A percentile compares a stretch with the other conserved stretches of the same genome.
phyloP scores from a whole-genome alignment of 345 rosid genomes.

The Eucalyptus regnans region DNA sequence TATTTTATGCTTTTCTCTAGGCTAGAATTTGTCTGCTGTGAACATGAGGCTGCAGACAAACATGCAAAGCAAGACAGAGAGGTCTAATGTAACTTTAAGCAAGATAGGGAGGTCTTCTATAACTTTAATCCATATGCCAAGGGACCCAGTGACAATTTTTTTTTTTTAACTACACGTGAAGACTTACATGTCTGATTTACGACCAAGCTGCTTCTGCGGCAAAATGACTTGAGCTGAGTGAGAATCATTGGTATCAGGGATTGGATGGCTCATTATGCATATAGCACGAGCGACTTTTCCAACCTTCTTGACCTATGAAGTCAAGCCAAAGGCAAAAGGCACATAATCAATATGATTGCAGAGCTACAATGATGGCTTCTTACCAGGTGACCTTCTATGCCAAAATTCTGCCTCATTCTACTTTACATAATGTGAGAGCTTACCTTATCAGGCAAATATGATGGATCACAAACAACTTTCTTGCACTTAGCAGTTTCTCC shows the following conservation, averaged over 20 bases:
- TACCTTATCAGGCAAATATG: conserved; percentile 85
- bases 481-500: conserved; percentile 95
- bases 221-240: conserved; percentile 89
- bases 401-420: not conserved
- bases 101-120: not conserved
- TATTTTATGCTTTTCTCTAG: not conserved
- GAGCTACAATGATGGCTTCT: not conserved
- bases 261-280: conserved; percentile 92
- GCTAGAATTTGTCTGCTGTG: not conserved
- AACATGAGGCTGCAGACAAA: not conserved
- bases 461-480: conserved; percentile 86
- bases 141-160: not conserved
- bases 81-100: not conserved
- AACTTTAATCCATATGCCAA: not conserved
- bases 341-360: not conserved
- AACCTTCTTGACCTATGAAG: conserved; percentile 67
- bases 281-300: conserved; percentile 95
- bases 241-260: conserved; percentile 72
- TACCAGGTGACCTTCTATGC: not conserved
- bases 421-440: not conserved
- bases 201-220: conserved; percentile 92
- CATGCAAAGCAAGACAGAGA: not conserved
- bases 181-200: conserved; percentile 82
- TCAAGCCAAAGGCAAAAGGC: not conserved
- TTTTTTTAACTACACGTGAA: not conserved